A percentile compares a stretch with the other conserved stretches of the same genome.
Conservation (phyloP, 768 basidiomycete genomes). For the Hirschioporus abietinus region DNA sequence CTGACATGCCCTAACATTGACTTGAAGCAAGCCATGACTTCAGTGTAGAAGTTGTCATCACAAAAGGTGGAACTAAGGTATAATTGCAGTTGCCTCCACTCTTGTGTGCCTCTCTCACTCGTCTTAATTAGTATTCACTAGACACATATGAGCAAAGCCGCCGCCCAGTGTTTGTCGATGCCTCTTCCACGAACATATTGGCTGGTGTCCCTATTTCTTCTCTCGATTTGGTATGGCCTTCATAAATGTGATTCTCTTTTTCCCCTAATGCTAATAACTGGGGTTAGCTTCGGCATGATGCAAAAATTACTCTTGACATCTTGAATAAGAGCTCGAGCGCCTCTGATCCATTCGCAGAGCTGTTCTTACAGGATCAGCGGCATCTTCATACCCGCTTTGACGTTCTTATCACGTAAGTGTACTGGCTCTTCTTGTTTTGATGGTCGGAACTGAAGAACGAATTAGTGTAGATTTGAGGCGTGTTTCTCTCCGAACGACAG, state of each 20-base stretch:
- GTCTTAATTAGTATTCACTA: slow-evolving; percentile 42
- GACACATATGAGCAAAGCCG: slow-evolving; percentile 49
- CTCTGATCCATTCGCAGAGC: slow-evolving; percentile 60
- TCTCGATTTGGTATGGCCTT: slow-evolving; percentile 58
- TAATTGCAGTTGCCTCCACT: slow-evolving; percentile 23
- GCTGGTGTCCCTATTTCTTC: slow-evolving; percentile 72
- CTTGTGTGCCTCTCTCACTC: slow-evolving; percentile 10
- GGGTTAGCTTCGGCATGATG: slow-evolving; percentile 70
- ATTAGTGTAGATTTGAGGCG: not conserved
- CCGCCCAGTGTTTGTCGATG: slow-evolving; percentile 70
- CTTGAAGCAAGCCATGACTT: slow-evolving; percentile 68
- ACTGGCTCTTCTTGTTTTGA: not conserved
- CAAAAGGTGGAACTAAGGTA: slow-evolving; percentile 44
- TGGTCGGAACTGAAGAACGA: not conserved
- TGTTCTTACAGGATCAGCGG: slow-evolving; percentile 70
- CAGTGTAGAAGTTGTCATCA: slow-evolving; percentile 46
- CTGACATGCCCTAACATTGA: slow-evolving; percentile 8
- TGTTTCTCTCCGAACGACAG: not conserved
- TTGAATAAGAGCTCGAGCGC: slow-evolving; percentile 44
- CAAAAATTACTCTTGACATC: slow-evolving; percentile 60
- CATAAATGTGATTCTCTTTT: not conserved
- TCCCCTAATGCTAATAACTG: slow-evolving; percentile 4
- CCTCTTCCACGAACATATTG: slow-evolving; percentile 72
- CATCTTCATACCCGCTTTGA: slow-evolving; percentile 69
- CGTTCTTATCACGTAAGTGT: slow-evolving; percentile 52